phyloP scores from a whole-genome alignment of 2,329 filamentous ascomycete genomes.

The Trichoderma brevicompactum region DNA sequence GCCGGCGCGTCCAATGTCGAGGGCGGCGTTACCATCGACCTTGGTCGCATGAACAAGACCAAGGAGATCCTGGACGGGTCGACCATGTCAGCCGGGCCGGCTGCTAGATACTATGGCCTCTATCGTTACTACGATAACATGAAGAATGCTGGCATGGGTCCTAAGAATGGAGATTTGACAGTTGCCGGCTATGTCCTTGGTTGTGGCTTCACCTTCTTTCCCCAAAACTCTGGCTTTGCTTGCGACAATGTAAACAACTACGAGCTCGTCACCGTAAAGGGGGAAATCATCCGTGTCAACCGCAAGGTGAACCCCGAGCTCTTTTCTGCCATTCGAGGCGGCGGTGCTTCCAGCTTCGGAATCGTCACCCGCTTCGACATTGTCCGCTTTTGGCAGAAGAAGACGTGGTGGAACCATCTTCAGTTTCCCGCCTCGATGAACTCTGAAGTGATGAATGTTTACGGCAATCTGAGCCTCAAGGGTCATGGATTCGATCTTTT shows the following conservation, averaged over 20 bases:
- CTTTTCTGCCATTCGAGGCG: slow-evolving; percentile 51
- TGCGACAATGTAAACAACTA: slow-evolving; percentile 35
- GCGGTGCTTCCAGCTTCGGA: slow-evolving; percentile 49
- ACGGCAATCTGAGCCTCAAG: slow-evolving; percentile 28
- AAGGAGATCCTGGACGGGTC: slow-evolving; percentile 40
- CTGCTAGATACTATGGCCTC: slow-evolving; percentile 50
- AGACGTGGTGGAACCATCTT: slow-evolving; percentile 38
- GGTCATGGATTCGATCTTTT: slow-evolving; percentile 32
- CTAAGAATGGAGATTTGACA: slow-evolving; percentile 47
- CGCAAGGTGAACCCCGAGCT: slow-evolving; percentile 45
- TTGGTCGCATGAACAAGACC: slow-evolving; percentile 47
- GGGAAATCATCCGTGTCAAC: slow-evolving; percentile 48
- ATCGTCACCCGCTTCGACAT: slow-evolving; percentile 41
- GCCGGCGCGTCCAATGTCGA: slow-evolving; percentile 49
- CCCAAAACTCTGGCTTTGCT: slow-evolving; percentile 41
- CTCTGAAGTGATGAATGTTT: slow-evolving; percentile 28
- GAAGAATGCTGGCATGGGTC: slow-evolving; percentile 46
- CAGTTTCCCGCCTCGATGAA: slow-evolving; percentile 30
- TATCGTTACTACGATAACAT: slow-evolving; percentile 46
- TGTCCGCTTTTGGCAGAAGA: slow-evolving; percentile 37
- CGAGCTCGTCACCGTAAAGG: slow-evolving; percentile 44
- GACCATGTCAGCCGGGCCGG: slow-evolving; percentile 48
- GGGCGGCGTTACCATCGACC: slow-evolving; percentile 48
- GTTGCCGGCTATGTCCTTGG: slow-evolving; percentile 52
- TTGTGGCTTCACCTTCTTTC: slow-evolving; percentile 56